phyloP scores from a whole-genome alignment of 2,329 filamentous ascomycete genomes.

The Scleromitrula shiraiana region DNA sequence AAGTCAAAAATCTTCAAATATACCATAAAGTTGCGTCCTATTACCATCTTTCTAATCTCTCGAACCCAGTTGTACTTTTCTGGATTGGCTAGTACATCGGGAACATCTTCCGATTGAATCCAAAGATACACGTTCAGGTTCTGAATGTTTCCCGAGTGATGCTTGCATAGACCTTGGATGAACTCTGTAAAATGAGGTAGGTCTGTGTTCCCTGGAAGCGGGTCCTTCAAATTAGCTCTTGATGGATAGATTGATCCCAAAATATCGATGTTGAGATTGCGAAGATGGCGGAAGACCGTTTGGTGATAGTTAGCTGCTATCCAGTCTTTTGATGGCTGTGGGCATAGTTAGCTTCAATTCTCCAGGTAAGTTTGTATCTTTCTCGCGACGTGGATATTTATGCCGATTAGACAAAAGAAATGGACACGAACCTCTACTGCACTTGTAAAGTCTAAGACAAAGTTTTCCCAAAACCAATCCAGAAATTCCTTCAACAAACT shows the following conservation, averaged over 20 bases:
- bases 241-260: background rate
- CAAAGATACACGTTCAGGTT: background rate
- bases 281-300: too few species aligned
- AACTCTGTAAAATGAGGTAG: background rate
- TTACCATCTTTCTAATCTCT: background rate
- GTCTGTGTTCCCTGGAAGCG: background rate
- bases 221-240: rapidly evolving
- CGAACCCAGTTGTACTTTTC: background rate
- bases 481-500: background rate
- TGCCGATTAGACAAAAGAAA: too few species aligned
- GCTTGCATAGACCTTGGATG: background rate
- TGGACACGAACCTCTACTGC: background rate
- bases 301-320: too few species aligned
- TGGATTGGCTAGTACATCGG: background rate
- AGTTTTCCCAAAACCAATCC: background rate
- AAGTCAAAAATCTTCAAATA: background rate
- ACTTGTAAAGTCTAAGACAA: background rate
- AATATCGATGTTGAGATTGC: background rate
- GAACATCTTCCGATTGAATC: background rate
- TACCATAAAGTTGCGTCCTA: background rate
- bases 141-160: background rate
- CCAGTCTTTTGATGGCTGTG: too few species aligned
- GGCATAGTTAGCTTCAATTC: background rate
- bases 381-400: too few species aligned
- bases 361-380: too few species aligned